Evolutionary conservation across 2,329 filamentous ascomycete genomes (phyloP).

Genomic region (Hypomyces perniciosus): DNA sequence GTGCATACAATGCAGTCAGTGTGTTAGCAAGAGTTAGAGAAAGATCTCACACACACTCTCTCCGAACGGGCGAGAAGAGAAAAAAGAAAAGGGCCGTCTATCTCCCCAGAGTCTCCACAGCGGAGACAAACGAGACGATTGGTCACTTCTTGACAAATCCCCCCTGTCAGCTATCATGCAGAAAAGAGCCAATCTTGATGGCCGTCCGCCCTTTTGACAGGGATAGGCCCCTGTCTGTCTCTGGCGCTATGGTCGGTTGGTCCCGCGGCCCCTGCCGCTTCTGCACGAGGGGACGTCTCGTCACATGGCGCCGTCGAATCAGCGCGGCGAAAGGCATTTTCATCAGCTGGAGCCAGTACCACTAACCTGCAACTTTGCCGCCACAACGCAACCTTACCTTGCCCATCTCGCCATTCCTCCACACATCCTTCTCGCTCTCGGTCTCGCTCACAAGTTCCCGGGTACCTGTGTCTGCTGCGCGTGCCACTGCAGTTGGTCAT

Average conservation of each 20-base stretch:
- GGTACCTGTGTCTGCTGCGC: constrained; percentile 2
- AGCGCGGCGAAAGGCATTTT: constrained; percentile 16
- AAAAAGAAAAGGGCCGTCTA: neutral
- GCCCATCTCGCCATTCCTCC: neutral
- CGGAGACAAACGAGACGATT: constrained; percentile 9
- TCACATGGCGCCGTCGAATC: constrained; percentile 39
- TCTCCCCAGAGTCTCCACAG: neutral
- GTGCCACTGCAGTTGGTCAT: neutral
- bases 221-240: constrained; percentile 22
- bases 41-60: too few species aligned
- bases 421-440: neutral
- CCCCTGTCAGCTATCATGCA: constrained; percentile 17
- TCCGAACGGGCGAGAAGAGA: neutral
- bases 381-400: constrained; percentile 11
- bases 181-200: constrained; percentile 37
- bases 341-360: constrained; percentile 3
- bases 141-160: neutral
- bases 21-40: too few species aligned
- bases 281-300: constrained; percentile 39
- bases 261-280: constrained; percentile 40
- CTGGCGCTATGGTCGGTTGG: constrained; percentile 38
- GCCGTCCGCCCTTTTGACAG: constrained; percentile 23
- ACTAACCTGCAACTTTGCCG: constrained; percentile 12
- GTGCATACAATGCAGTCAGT: too few species aligned
- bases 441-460: neutral